Evolutionary conservation across 768 basidiomycete genomes (phyloP).

Genomic region (Melanogaster broomeanus): DNA sequence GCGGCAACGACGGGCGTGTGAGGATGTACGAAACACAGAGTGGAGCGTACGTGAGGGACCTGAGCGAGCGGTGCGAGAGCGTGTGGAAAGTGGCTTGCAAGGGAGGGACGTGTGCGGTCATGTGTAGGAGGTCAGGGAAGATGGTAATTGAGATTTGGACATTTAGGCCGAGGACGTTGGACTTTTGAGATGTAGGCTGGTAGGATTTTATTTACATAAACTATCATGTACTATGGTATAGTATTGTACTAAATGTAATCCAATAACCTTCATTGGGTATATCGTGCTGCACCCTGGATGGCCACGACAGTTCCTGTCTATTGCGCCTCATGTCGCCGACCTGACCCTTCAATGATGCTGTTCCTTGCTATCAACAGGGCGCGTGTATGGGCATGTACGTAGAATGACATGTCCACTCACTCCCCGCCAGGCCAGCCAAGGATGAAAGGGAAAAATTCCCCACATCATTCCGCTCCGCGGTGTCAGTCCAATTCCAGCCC

Average conservation of each 20-base stretch:
- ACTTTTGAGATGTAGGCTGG: constrained; percentile 10
- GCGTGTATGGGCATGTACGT: constrained; percentile 7
- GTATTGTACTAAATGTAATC: constrained; percentile 5
- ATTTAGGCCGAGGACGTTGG: constrained; percentile 46
- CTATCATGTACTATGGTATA: not conserved
- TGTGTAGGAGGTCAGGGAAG: constrained; percentile 79
- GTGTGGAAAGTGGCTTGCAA: constrained; percentile 87
- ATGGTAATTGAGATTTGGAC: constrained; percentile 90
- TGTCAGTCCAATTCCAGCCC: constrained; percentile 25
- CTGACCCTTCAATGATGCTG: not conserved
- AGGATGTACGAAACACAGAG: constrained; percentile 67
- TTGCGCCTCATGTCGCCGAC: not conserved
- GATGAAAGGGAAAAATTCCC: constrained; percentile 12
- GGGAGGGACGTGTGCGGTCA: constrained; percentile 72
- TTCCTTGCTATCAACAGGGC: not conserved
- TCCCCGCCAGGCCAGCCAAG: constrained; percentile 7
- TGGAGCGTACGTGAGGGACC: constrained; percentile 70
- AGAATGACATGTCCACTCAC: constrained; percentile 12
- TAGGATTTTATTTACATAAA: constrained; percentile 7
- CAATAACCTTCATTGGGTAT: too few species aligned
- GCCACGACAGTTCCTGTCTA: too few species aligned
- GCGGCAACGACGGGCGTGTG: constrained; percentile 85
- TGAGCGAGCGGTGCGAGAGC: constrained; percentile 75
- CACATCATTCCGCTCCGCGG: constrained; percentile 1
- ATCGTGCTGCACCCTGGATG: too few species aligned